A percentile compares a stretch with the other conserved stretches of the same genome.
These are phyloP conservation scores for Euphrasia confusa DNA, from an alignment of 257 asterid genomes.

Conservation along the genomic window DNA sequence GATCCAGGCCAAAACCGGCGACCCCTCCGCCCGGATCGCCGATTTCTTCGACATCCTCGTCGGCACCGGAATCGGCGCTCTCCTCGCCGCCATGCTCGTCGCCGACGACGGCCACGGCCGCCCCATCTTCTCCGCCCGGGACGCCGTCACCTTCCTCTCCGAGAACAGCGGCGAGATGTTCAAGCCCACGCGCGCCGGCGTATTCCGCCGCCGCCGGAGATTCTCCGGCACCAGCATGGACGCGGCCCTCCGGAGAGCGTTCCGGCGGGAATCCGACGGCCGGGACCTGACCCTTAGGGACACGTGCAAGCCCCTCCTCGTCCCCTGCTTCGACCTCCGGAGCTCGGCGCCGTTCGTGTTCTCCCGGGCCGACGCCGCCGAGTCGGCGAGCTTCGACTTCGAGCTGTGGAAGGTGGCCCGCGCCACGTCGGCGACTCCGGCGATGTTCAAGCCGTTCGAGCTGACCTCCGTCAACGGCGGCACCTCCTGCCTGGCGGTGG, in stretches of 20 bases:
- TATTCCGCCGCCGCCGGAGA: slow-evolving; percentile 43
- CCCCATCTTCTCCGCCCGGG: slow-evolving; percentile 66
- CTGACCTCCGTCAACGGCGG: slow-evolving; percentile 65
- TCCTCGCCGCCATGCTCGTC: slow-evolving; percentile 74
- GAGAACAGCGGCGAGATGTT: slow-evolving; percentile 49
- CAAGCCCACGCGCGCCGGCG: slow-evolving; percentile 33
- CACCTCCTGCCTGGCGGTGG: slow-evolving; percentile 77
- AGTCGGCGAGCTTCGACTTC: slow-evolving; percentile 78
- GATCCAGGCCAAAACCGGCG: slow-evolving; percentile 70
- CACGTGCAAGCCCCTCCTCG: slow-evolving; percentile 78
- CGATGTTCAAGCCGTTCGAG: slow-evolving; percentile 66
- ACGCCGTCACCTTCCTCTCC: slow-evolving; percentile 45
- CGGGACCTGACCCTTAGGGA: slow-evolving; percentile 60
- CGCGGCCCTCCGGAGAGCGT: slow-evolving; percentile 50
- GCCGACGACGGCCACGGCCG: slow-evolving; percentile 68
- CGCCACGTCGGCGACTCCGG: slow-evolving; percentile 84
- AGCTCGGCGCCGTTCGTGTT: slow-evolving; percentile 90
- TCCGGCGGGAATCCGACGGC: slow-evolving; percentile 49
- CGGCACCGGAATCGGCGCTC: slow-evolving; percentile 90
- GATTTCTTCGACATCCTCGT: slow-evolving; percentile 84
- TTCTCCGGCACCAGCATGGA: slow-evolving; percentile 65
- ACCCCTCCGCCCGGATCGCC: slow-evolving; percentile 54
- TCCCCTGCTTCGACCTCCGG: slow-evolving; percentile 80
- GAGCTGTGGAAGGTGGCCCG: slow-evolving; percentile 90
- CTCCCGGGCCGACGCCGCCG: slow-evolving; percentile 90